Evolutionary conservation across 2,329 filamentous ascomycete species (phyloP).

Genomic region (Allantophomopsis cytisporea): DNA sequence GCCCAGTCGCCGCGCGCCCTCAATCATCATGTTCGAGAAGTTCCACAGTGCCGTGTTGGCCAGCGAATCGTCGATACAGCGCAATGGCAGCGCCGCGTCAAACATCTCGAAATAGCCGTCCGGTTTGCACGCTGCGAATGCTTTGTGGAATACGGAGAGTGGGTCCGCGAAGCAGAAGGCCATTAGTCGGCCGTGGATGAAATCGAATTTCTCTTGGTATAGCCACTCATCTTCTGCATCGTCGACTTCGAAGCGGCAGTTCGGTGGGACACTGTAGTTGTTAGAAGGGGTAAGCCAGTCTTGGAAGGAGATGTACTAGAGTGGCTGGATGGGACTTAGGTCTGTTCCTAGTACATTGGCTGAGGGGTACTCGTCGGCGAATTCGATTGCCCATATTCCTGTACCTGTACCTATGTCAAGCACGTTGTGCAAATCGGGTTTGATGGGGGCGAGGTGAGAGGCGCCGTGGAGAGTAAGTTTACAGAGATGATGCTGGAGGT

Average conservation of each 20-base stretch:
- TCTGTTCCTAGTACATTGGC: constrained; percentile 1
- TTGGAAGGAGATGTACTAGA: constrained; percentile 3
- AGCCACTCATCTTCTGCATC: constrained; percentile 13
- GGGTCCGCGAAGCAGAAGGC: constrained; percentile 1
- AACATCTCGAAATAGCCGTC: constrained; percentile 2
- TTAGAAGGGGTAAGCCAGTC: too few relatives aligned
- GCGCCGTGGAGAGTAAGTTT: constrained; percentile 1
- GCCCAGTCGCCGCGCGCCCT: neutral
- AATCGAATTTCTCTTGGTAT: constrained; percentile 7
- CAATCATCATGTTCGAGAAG: neutral
- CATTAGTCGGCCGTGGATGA: constrained; percentile 4
- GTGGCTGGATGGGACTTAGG: constrained; percentile 2
- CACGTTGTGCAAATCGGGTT: neutral
- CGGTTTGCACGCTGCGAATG: neutral
- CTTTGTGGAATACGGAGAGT: neutral
- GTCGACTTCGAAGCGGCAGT: constrained; percentile 9
- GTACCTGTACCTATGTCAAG: constrained; percentile 3
- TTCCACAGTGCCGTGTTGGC: neutral
- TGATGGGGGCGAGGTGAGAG: constrained; percentile 2
- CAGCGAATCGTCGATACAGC: neutral
- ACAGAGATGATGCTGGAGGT: constrained; percentile 1
- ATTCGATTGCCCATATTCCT: constrained; percentile 3
- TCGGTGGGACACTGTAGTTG: constrained; percentile 4
- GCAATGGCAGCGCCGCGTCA: neutral
- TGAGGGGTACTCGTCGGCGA: constrained; percentile 1